Conservation (phyloP, 2,329 filamentous ascomycete species). For the Fusarium brevicatenulatum region DNA sequence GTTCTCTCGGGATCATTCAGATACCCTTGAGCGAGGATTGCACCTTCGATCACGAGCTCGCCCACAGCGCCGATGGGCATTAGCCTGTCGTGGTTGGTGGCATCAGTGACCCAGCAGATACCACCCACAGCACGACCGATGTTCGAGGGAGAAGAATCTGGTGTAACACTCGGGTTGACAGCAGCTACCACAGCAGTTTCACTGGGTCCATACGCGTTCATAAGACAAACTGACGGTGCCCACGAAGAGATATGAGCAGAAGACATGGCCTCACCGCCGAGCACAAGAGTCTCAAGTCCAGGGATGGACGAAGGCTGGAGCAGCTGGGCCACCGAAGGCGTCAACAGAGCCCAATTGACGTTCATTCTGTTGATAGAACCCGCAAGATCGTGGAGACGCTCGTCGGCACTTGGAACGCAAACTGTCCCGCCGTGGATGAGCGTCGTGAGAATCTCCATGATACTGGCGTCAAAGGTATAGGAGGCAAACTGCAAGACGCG, state of each 20-base stretch:
- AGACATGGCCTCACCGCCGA: slow-evolving; percentile 41
- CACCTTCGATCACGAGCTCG: slow-evolving; percentile 51
- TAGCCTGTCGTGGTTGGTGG: slow-evolving; percentile 38
- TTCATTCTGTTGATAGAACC: slow-evolving; percentile 10
- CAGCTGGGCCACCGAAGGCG: slow-evolving; percentile 31
- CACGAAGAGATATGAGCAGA: slow-evolving; percentile 29
- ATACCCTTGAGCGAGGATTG: slow-evolving; percentile 60
- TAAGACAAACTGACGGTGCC: slow-evolving; percentile 20
- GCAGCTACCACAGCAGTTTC: slow-evolving; percentile 35
- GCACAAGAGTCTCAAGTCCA: slow-evolving; percentile 23
- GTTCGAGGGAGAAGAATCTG: slow-evolving; percentile 17
- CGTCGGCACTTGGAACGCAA: slow-evolving; percentile 50
- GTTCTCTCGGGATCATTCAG: slow-evolving; percentile 52
- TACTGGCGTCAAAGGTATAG: slow-evolving; percentile 45
- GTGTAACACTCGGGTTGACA: not conserved
- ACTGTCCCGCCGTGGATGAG: slow-evolving; percentile 45
- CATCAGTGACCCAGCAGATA: slow-evolving; percentile 43
- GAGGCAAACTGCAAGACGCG: slow-evolving; percentile 28
- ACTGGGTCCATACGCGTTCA: slow-evolving; percentile 38
- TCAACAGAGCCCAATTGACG: slow-evolving; percentile 38
- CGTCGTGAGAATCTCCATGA: slow-evolving; percentile 34
- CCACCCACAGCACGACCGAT: slow-evolving; percentile 33
- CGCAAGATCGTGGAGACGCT: slow-evolving; percentile 50
- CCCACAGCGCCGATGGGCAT: slow-evolving; percentile 44
- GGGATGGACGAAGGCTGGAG: slow-evolving; percentile 23